Conservation (phyloP, 2,329 filamentous ascomycete species). For the Alternaria atra region DNA sequence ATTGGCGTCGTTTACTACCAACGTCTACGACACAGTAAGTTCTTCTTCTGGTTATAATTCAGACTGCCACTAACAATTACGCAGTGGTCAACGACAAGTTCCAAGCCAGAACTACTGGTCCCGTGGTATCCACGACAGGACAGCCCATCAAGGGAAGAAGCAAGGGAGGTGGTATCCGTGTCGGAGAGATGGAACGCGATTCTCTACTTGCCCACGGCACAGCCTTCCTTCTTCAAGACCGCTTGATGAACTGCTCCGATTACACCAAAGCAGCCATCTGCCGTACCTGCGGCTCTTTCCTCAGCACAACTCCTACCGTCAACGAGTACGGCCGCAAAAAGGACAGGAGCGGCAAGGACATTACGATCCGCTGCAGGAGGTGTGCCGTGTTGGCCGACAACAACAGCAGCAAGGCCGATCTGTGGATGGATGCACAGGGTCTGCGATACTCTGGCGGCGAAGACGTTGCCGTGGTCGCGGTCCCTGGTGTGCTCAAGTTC, state of each 20-base stretch:
- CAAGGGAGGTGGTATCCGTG: constrained; percentile 96
- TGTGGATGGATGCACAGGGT: constrained; percentile 92
- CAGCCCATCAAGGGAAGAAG: constrained; percentile 98
- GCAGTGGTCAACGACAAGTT: constrained; percentile 97
- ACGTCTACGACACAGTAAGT: constrained; percentile 80
- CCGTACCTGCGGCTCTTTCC: constrained; percentile 85
- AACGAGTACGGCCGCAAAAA: constrained; percentile 66
- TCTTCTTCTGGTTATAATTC: neutral
- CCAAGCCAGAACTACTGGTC: constrained; percentile 91
- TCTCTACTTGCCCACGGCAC: constrained; percentile 93
- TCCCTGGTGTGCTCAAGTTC: constrained; percentile 91
- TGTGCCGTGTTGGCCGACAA: constrained; percentile 69
- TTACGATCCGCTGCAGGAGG: constrained; percentile 80
- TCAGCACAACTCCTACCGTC: constrained; percentile 84
- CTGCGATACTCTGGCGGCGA: constrained; percentile 86
- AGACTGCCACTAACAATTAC: neutral
- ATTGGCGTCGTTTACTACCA: constrained; percentile 98
- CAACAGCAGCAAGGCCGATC: constrained; percentile 68
- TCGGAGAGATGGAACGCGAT: constrained; percentile 99
- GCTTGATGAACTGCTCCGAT: constrained; percentile 96
- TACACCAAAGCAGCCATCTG: constrained; percentile 91
- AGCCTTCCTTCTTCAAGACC: constrained; percentile 92
- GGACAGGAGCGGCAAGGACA: constrained; percentile 66
- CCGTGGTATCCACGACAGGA: constrained; percentile 87
- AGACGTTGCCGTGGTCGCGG: constrained; percentile 88